Base-by-base conservation (phyloP, 352 stramenopile species). In the Phytophthora kernoviae region DNA sequence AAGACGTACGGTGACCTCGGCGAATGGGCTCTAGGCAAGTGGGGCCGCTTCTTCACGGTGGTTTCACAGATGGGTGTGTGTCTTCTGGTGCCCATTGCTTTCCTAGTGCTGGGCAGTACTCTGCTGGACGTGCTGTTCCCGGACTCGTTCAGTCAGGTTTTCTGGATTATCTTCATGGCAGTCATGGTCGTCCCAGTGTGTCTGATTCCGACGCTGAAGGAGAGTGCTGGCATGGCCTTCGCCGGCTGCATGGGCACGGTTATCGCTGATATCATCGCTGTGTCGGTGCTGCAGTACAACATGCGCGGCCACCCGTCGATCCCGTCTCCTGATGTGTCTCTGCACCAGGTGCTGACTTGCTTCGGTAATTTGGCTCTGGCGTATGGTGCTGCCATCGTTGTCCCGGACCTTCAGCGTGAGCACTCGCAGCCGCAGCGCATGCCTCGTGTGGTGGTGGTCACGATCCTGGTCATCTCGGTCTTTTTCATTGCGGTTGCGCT, bases 131-230 rank as follows among this genome's bases (percentile, higher is more conserved):
- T 73, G 17, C 53, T 87, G 42, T 84, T 87, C 65, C 77, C 77
- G 5, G 70, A 65, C 20, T 63, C 72, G 24, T 83, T 83, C 50
- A 59, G 52, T 4, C 34, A 58, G 26, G 64, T 56, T 22, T 75
- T 63, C 42, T 85, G 75, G 75, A 85, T 83, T 58, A 63, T 81
- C 27, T 58, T 85, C 42, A 85, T 84, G 75, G 73, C 70, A 12
- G 30, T 81, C 42, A 71, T 61, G 40, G 59, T 81, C 32, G 47
- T 80, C 15, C 75, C 73, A 0, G 56, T 84, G 5, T 75, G 70
- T 32, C 54, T 84, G 1, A 81, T 72, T 27, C 75, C 75, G 46
- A 84, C 75, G n/a, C 51, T 84, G 17, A 82, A 84, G 62, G 75
- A 84, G 44, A 72, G 73, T 5, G 73, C 75, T 1, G 62, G 55